phyloP scores from a whole-genome alignment of 2,329 filamentous ascomycete genomes.

The Cladophialophora chaetospira region DNA sequence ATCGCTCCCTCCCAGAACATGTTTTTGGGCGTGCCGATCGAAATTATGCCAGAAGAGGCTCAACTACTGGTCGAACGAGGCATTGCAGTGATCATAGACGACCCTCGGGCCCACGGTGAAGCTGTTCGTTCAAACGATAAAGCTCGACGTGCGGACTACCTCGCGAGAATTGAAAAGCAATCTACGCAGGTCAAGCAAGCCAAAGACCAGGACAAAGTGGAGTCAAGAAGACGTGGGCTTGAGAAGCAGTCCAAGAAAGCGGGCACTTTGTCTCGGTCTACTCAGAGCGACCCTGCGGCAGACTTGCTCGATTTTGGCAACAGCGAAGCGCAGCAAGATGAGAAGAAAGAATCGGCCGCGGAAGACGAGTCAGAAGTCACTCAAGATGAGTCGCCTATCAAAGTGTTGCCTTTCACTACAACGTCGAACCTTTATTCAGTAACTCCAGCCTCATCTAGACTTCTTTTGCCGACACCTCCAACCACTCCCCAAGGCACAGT shows the following conservation, averaged over 20 bases:
- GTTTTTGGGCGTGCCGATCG: conserved; percentile 83
- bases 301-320: conserved; percentile 18
- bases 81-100: conserved; percentile 78
- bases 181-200: conserved; percentile 53
- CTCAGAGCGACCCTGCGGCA: background rate
- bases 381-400: conserved; percentile 4
- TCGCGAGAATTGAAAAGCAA: conserved; percentile 58
- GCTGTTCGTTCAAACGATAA: conserved; percentile 62
- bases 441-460: conserved; percentile 55
- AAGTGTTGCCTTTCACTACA: background rate
- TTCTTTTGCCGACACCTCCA: conserved; percentile 44
- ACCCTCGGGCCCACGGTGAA: conserved; percentile 68
- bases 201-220: conserved; percentile 51
- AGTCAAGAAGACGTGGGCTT: conserved; percentile 53
- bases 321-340: conserved; percentile 13
- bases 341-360: conserved; percentile 1
- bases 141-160: conserved; percentile 63
- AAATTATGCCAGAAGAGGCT: conserved; percentile 90
- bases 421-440: conserved; percentile 36
- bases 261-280: conserved; percentile 27
- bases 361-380: background rate
- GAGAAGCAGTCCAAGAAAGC: conserved; percentile 50
- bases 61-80: conserved; percentile 75
- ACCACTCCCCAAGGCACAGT: conserved; percentile 32
- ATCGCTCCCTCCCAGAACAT: conserved; percentile 94